Evolutionary conservation across 164 flowering plant genomes (phyloP), one percentile per base, ranked within the genome.

Genomic region (Litsea cubeba): DNA sequence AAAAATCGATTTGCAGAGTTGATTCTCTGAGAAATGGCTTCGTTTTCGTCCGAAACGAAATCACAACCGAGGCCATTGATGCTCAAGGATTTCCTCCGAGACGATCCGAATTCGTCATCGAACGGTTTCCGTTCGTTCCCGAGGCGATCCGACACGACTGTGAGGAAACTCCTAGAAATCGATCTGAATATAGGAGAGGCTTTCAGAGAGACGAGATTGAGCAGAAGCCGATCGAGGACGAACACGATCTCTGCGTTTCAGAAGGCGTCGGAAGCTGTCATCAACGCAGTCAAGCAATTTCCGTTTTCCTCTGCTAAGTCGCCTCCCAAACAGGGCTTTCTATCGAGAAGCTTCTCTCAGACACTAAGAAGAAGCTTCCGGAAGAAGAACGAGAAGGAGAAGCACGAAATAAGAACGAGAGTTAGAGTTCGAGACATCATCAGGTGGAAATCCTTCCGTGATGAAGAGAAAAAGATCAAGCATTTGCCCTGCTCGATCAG

Each of bases 51-150:
- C 20, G 40, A 20, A 28, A 12, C 25, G 22, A 62, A 65, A 11
- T 24, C 66, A 20, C 69, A 68, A 35, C 54, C 69, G 66, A 72
- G 60, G 50, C 83, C 87, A n/a, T 28, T 81, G 72, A 69, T 90
- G 82, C 85, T 93, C 23, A 93, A 88, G 65, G 98, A 93, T 72
- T 90, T 77, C 75, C 81, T 93, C 18, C 63, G 69, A 22, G 92
- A 90, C 32, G 96, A 92, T 72, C 63, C 83, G 63, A 85, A 88
- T 71, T 91, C 93, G 0, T 90, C 90, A 65, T 89, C 95, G 0
- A 87, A 77, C 76, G 91, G 88, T 54, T 92, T 92, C 82, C 79
- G 75, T 60, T 87, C 92, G 5, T 82, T 81, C 63, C 90, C 92
- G 1, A 84, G 93, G 3, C 70, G 79, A n/a, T 83, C 81, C 15